phyloP scores from a whole-genome alignment of 2,329 filamentous ascomycete species.

The Talaromyces rugulosus region DNA sequence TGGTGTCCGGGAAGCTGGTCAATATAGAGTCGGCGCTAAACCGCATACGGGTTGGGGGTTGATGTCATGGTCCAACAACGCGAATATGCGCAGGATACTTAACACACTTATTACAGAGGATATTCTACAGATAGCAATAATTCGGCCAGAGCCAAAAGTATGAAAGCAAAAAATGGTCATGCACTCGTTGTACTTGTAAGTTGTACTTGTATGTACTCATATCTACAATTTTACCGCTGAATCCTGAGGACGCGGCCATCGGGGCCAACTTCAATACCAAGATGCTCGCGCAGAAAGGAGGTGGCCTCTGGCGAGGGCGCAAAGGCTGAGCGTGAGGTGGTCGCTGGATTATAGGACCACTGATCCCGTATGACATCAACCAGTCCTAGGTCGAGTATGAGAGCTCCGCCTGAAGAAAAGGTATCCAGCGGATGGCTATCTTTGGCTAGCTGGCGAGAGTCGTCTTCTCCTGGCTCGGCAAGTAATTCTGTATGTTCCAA shows the following conservation, averaged over 20 bases:
- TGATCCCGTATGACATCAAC: slow-evolving; percentile 34
- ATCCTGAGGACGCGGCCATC: slow-evolving; percentile 32
- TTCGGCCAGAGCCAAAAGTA: neutral
- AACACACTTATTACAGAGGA: neutral
- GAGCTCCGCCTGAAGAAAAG: slow-evolving; percentile 33
- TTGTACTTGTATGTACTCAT: neutral
- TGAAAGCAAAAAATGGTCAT: neutral
- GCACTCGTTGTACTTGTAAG: neutral
- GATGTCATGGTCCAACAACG: neutral
- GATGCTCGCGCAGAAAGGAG: slow-evolving; percentile 33
- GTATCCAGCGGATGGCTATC: slow-evolving; percentile 34
- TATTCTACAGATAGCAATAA: neutral
- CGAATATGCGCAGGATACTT: neutral
- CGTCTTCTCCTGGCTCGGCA: slow-evolving; percentile 29
- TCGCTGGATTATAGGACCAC: slow-evolving; percentile 29
- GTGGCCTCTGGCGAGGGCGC: slow-evolving; percentile 31
- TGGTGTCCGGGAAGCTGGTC: slow-evolving; percentile 24
- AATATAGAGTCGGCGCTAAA: neutral
- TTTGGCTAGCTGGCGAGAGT: slow-evolving; percentile 15
- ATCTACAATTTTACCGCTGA: slow-evolving; percentile 16
- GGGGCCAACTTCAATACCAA: slow-evolving; percentile 33
- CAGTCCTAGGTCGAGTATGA: slow-evolving; percentile 36
- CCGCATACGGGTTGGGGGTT: neutral
- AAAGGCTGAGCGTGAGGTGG: slow-evolving; percentile 21
- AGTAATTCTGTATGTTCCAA: slow-evolving; percentile 26